Conservation (phyloP, 169 alveolate genomes). For the Theileria equi region DNA sequence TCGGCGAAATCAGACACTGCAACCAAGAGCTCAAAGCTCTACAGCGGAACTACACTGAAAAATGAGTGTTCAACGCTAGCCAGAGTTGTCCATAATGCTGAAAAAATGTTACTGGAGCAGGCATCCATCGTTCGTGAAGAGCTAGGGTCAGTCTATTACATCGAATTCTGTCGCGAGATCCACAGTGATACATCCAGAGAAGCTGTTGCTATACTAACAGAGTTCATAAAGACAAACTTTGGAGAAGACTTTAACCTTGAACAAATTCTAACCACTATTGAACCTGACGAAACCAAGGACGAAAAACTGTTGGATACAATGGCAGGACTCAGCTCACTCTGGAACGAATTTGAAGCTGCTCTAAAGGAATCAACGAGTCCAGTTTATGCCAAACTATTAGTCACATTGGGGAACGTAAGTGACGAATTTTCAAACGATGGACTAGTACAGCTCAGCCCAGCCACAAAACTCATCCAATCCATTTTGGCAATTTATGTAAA, state of each 20-base stretch:
- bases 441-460: slow-evolving; percentile 22
- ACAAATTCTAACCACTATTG: background rate
- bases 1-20: slow-evolving; percentile 1
- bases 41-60: background rate
- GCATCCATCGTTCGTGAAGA: slow-evolving; percentile 44
- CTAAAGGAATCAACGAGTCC: slow-evolving; percentile 29
- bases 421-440: slow-evolving; percentile 11
- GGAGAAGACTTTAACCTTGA: background rate
- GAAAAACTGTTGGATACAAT: slow-evolving; percentile 40
- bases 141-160: slow-evolving; percentile 42
- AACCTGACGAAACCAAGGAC: slow-evolving; percentile 7
- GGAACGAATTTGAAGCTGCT: slow-evolving; percentile 43
- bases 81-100: slow-evolving; percentile 24
- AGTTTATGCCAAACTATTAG: slow-evolving; percentile 16
- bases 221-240: slow-evolving; percentile 13
- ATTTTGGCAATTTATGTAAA: slow-evolving; percentile 34
- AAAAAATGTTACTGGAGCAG: slow-evolving; percentile 16
- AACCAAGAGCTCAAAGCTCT: background rate
- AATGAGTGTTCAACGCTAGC: slow-evolving; percentile 17
- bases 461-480: slow-evolving; percentile 46
- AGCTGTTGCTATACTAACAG: slow-evolving; percentile 16
- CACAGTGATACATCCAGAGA: slow-evolving; percentile 34
- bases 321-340: slow-evolving; percentile 42
- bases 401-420: background rate
- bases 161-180: slow-evolving; percentile 52